Evolutionary conservation across 192 early-diverging fungal genomes (phyloP).

Genomic region (Coemansia sp.): DNA sequence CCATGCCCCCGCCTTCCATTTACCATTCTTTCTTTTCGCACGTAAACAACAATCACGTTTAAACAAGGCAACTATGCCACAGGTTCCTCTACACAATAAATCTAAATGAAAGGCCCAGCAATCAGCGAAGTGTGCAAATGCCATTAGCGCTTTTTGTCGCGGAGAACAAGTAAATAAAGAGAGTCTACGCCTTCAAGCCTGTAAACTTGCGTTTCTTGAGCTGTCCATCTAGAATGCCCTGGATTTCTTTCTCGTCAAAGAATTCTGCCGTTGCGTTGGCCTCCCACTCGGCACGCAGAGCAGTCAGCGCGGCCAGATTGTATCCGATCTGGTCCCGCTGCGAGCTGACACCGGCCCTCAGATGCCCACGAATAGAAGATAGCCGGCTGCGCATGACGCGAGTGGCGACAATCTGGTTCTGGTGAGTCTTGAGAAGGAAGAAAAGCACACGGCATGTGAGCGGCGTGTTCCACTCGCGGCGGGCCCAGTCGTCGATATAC

Average conservation of each 20-base stretch:
- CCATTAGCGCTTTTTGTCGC: too few relatives aligned
- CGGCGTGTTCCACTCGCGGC: constrained; percentile 73
- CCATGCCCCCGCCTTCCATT: too few relatives aligned
- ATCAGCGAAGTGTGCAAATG: too few relatives aligned
- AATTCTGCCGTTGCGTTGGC: constrained; percentile 66
- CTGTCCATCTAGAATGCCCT: constrained; percentile 48
- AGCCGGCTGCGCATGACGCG: constrained; percentile 73
- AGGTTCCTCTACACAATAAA: too few relatives aligned
- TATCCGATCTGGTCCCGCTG: constrained; percentile 84
- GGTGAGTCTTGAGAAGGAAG: constrained; percentile 81
- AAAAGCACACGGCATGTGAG: constrained; percentile 80
- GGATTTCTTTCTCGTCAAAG: constrained; percentile 62
- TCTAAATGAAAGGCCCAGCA: too few relatives aligned
- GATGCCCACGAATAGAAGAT: constrained; percentile 61
- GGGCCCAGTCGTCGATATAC: constrained; percentile 78
- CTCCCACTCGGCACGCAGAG: constrained; percentile 74
- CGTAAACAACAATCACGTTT: too few relatives aligned
- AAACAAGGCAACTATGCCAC: too few relatives aligned
- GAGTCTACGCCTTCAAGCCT: constrained; percentile 23
- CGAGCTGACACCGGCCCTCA: constrained; percentile 60
- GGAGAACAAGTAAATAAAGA: neutral
- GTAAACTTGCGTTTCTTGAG: constrained; percentile 76
- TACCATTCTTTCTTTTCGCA: too few relatives aligned
- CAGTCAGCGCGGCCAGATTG: constrained; percentile 79
- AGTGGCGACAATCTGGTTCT: constrained; percentile 83